Evolutionary conservation across 192 early-diverging fungal species (phyloP).

Genomic region (Linnemannia hyalina): DNA sequence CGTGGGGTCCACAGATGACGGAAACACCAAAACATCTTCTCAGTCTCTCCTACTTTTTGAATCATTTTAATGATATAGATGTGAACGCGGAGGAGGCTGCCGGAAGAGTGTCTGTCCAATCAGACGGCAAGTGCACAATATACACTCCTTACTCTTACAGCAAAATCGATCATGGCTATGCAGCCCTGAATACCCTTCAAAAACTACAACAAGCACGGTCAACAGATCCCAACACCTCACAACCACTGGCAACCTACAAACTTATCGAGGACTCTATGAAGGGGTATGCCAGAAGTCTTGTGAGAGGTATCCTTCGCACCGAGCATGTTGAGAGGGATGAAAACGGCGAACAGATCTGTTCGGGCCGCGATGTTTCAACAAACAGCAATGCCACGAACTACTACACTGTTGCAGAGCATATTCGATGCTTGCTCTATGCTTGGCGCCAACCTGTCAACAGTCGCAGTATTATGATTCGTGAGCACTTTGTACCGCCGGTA

Average conservation of each 20-base stretch:
- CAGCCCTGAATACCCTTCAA: background rate
- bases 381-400: background rate
- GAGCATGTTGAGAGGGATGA: background rate
- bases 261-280: background rate
- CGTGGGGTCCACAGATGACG: too few relatives aligned
- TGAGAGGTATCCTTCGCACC: background rate
- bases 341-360: background rate
- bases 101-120: too few relatives aligned
- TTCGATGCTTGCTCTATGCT: background rate
- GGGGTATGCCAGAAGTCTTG: background rate
- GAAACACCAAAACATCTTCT: too few relatives aligned
- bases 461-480: background rate
- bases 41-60: too few relatives aligned
- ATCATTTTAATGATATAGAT: too few relatives aligned
- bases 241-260: background rate
- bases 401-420: background rate
- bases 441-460: background rate
- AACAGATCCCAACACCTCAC: background rate
- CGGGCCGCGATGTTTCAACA: background rate
- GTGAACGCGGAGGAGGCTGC: too few relatives aligned
- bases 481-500: background rate
- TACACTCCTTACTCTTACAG: too few relatives aligned
- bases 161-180: too few relatives aligned
- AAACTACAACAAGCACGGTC: background rate
- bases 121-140: too few relatives aligned